phyloP scores from a whole-genome alignment of 345 rosid species.

The Mercurialis annua region DNA sequence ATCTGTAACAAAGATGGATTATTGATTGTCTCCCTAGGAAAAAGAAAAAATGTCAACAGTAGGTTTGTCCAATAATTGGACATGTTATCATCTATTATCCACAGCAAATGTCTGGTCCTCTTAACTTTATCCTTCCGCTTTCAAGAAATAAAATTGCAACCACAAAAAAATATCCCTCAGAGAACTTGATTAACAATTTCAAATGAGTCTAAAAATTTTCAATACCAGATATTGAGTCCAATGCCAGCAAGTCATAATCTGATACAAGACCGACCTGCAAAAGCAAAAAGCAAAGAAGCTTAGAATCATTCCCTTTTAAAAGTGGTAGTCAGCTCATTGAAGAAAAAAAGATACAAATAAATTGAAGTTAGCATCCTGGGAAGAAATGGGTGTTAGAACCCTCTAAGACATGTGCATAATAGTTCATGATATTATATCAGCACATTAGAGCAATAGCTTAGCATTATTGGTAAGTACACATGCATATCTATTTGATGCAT shows the following conservation, averaged over 20 bases:
- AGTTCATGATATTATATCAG: background rate
- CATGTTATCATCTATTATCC: background rate
- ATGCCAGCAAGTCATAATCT: slow-evolving; percentile 85
- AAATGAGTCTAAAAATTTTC: slow-evolving; percentile 9
- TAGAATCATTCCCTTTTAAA: slow-evolving; percentile 9
- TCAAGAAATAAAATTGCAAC: background rate
- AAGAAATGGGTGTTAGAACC: background rate
- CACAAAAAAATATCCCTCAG: background rate
- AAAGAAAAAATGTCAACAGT: background rate
- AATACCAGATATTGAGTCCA: slow-evolving; percentile 91
- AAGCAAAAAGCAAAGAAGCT: slow-evolving; percentile 21
- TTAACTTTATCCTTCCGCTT: background rate
- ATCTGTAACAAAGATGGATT: no score
- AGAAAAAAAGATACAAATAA: background rate
- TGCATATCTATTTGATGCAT: background rate
- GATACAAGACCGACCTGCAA: slow-evolving; percentile 95
- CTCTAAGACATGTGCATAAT: slow-evolving; percentile 1
- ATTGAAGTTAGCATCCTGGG: slow-evolving; percentile 4
- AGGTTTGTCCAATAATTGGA: background rate
- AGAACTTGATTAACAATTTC: background rate
- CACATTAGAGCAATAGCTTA: slow-evolving; percentile 4
- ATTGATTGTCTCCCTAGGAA: no score
- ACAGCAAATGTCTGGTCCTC: background rate
- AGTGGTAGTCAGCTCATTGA: background rate
- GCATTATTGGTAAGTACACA: background rate